phyloP scores from a whole-genome alignment of 345 rosid genomes.

The Isatis tinctoria region DNA sequence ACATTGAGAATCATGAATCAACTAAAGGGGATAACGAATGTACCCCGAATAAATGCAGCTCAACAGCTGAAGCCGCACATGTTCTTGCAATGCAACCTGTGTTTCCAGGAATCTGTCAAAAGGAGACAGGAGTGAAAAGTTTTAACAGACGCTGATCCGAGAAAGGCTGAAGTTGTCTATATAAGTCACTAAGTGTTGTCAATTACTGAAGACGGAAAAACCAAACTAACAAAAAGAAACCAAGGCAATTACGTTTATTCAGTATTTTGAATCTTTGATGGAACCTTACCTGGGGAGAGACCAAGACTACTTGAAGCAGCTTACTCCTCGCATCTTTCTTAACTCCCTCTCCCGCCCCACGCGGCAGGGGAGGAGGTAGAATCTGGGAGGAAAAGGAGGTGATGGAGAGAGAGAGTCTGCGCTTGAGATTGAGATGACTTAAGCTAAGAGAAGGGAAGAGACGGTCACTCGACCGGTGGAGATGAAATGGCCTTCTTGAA shows the following conservation, averaged over 20 bases:
- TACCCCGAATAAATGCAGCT: conserved; percentile 87
- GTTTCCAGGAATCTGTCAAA: conserved; percentile 87
- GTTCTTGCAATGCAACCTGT: conserved; percentile 98
- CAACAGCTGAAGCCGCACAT: conserved; percentile 87
- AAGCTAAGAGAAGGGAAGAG: conserved; percentile 30
- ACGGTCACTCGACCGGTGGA: conserved; percentile 25
- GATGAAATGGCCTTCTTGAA: conserved; percentile 30
- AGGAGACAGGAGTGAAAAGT: conserved; percentile 29
- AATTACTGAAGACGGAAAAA: neutral
- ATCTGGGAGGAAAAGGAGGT: conserved; percentile 31
- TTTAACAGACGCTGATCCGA: conserved; percentile 21
- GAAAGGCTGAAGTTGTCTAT: neutral
- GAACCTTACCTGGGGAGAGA: conserved; percentile 99
- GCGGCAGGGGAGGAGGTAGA: conserved; percentile 38
- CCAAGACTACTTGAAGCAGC: conserved; percentile 84
- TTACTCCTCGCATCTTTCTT: conserved; percentile 38
- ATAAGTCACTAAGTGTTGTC: neutral
- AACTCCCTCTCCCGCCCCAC: conserved; percentile 44
- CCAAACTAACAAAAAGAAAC: neutral
- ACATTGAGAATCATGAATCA: neutral
- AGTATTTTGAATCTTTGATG: too few relatives aligned
- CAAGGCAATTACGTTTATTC: neutral
- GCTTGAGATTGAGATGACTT: conserved; percentile 33
- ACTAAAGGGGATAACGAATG: neutral
- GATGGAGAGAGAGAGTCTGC: conserved; percentile 23